Percentiles rank a stretch among this genome's conserved stretches.
phyloP scores from a whole-genome alignment of 805 yeast species.

The Suhomyces vadensis region DNA sequence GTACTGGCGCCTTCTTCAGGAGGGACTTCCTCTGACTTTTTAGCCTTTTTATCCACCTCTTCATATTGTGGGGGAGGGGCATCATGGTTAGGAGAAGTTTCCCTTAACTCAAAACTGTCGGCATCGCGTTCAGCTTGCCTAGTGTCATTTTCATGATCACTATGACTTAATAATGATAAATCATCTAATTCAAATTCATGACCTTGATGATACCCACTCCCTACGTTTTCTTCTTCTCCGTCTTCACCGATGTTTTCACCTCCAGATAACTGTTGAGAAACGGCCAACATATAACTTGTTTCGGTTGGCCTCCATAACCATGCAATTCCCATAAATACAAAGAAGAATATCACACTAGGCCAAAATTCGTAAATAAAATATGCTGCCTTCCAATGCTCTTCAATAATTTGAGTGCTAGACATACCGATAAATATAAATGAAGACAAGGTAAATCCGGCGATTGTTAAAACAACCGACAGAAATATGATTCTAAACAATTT shows the following conservation, averaged over 20 bases:
- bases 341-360: constrained; percentile 87
- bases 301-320: constrained; percentile 98
- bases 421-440: constrained; percentile 71
- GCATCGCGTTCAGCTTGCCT: constrained; percentile 16
- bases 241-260: constrained; percentile 53
- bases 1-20: constrained; percentile 27
- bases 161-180: constrained; percentile 52
- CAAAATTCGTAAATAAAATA: constrained; percentile 90
- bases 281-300: constrained; percentile 91
- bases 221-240: constrained; percentile 32
- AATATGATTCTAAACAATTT: constrained; percentile 74
- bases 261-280: constrained; percentile 81
- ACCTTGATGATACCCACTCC: constrained; percentile 28
- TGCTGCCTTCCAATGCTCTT: constrained; percentile 88
- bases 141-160: constrained; percentile 36
- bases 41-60: constrained; percentile 16
- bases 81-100: constrained; percentile 13
- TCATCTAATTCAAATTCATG: constrained; percentile 63
- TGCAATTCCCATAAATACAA: constrained; percentile 80
- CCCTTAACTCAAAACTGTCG: constrained; percentile 43
- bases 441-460: constrained; percentile 70
- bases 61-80: constrained; percentile 35
- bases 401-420: constrained; percentile 74
- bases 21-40: constrained; percentile 8
- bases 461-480: constrained; percentile 65